Percentiles rank a stretch among this genome's conserved stretches.
These are phyloP conservation scores for Dictyostelium citrinum DNA, from an alignment of 78 protist species.

Conservation along the genomic window DNA sequence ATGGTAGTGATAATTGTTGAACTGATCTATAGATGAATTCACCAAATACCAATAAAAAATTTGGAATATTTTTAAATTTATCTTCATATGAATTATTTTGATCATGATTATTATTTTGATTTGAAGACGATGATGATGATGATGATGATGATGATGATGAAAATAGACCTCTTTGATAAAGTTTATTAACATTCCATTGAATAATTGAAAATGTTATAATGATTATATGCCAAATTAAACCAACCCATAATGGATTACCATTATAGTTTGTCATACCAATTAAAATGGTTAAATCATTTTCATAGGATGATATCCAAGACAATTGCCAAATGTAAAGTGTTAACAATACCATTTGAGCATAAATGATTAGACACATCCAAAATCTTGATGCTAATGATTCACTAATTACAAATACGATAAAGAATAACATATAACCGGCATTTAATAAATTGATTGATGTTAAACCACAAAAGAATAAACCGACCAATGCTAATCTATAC, in stretches of 20 bases:
- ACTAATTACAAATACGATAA: slow-evolving; percentile 31
- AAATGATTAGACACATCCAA: slow-evolving; percentile 34
- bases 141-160: neutral
- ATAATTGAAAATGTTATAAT: slow-evolving; percentile 43
- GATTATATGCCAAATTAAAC: slow-evolving; percentile 49
- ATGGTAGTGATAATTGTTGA: slow-evolving; percentile 31
- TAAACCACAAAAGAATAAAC: slow-evolving; percentile 68
- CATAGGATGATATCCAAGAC: neutral
- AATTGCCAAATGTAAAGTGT: slow-evolving; percentile 46
- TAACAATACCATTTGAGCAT: slow-evolving; percentile 34
- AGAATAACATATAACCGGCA: slow-evolving; percentile 73
- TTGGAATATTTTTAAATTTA: neutral
- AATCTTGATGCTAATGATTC: slow-evolving; percentile 27
- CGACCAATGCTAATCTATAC: slow-evolving; percentile 48
- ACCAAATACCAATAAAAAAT: neutral
- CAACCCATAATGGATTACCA: slow-evolving; percentile 20
- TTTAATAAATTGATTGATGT: slow-evolving; percentile 13
- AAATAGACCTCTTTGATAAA: slow-evolving; percentile 22
- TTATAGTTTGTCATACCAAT: slow-evolving; percentile 28
- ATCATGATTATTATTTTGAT: neutral
- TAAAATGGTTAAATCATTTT: neutral
- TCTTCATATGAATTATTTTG: neutral
- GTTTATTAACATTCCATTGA: slow-evolving; percentile 58
- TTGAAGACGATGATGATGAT: too few species aligned
- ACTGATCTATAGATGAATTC: neutral